Percentiles rank a stretch among this genome's conserved stretches.
Conservation (phyloP, 2,329 filamentous ascomycete species). For the Trichophyton rubrum region DNA sequence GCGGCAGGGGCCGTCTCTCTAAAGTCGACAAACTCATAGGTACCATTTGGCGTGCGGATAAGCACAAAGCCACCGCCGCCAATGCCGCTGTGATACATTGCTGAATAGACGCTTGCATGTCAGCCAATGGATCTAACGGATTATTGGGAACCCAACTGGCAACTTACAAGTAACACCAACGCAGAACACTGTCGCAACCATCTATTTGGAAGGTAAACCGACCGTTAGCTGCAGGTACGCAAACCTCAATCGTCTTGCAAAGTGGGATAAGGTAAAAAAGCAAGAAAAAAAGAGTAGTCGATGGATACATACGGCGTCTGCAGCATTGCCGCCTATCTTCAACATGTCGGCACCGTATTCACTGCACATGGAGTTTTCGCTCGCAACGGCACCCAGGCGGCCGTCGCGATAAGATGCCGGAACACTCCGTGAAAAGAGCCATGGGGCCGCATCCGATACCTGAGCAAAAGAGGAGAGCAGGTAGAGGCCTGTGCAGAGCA, state of each 20-base stretch:
- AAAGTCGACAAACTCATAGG: slow-evolving; percentile 80
- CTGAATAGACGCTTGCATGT: slow-evolving; percentile 18
- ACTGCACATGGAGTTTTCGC: slow-evolving; percentile 57
- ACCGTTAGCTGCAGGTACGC: neutral
- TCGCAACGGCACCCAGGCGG: slow-evolving; percentile 52
- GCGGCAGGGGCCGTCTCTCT: slow-evolving; percentile 76
- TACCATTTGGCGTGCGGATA: slow-evolving; percentile 57
- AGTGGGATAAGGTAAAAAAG: neutral
- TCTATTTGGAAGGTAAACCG: slow-evolving; percentile 21
- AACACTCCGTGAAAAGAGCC: neutral
- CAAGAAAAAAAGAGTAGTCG: neutral
- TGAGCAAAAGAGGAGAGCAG: slow-evolving; percentile 10
- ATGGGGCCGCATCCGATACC: slow-evolving; percentile 5
- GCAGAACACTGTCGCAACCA: slow-evolving; percentile 62
- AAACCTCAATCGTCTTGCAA: neutral
- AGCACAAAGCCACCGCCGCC: slow-evolving; percentile 88
- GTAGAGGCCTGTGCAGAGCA: slow-evolving; percentile 11
- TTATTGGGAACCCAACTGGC: neutral
- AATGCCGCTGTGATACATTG: slow-evolving; percentile 68
- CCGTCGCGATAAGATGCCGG: neutral
- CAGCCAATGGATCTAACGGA: neutral
- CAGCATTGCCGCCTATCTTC: slow-evolving; percentile 54
- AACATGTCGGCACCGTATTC: slow-evolving; percentile 54
- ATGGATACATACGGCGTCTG: slow-evolving; percentile 47
- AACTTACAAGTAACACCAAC: slow-evolving; percentile 53